Evolutionary conservation across 2,329 filamentous ascomycete species (phyloP), one percentile per base, ranked within the genome.

Genomic region (Xylaria sp.): DNA sequence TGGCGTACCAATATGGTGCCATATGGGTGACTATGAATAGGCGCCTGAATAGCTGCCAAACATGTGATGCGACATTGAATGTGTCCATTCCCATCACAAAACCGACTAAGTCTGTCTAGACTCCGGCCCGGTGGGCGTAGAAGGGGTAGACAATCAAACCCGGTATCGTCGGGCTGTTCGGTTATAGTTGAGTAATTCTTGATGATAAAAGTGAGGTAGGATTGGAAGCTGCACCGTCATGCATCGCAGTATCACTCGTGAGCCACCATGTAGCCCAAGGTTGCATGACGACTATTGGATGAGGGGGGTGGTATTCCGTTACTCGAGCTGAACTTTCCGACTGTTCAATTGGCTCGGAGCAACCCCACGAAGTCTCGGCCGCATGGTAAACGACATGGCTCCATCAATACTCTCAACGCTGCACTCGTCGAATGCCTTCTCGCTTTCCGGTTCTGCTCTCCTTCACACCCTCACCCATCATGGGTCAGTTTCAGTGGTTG

Each of bases 301-400:
- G 45, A 49, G 36, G 15, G n/a, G 50, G 27, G 54, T 57, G 17
- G 54, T 57, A 57, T 57, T 57, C 25, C n/a, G 54, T 45, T 57
- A 17, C 20, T 45, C 39, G 38, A 45, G 54, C 54, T 57, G 39
- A 45, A 44, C 25, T 22, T 3, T 15, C 15, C 17, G 27, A 3
- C 27, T 11, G 10, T 39, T 31, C 10, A 6, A 45, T 44, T 57
- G 53, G 33, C 27, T 7, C 51, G 51, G 33, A 36, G 20, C 10
- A n/a, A 54, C 51, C 51, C 33, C 51, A 56, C 15, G 38, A 44
- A 29, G 27, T 20, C 38, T 44, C 4, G 36, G 22, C 31, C 9
- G 11, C 17, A 10, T 27, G 33, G 33, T 54, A 54, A 25, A 54
- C 33, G 39, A 45, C 38, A 45, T 57, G 54, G 54, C 25, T 31